Base-by-base conservation (phyloP, 1,139 yeast species). In the Pichiaceae sp. region DNA sequence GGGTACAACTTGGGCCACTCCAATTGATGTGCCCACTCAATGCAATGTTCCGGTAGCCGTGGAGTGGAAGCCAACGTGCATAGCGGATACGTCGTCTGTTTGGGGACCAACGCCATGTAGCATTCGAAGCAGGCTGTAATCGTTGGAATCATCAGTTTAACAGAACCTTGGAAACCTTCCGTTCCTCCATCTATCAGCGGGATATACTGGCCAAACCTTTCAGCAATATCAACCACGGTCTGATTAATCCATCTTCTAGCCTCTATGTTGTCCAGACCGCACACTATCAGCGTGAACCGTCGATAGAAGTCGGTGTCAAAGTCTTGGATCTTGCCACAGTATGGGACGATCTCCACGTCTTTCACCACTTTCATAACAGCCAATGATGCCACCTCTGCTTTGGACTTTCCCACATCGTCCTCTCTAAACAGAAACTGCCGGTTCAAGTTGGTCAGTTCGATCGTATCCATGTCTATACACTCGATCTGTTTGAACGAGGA, bases 61-160 rank as follows among this genome's bases (percentile, higher is more conserved):
- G 98, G 98, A 3, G 95, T 87, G 44, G 87, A 84, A 7, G 96
- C 95, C 38, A 91, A 81, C 1, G 98, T 91, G 59, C 98, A 91
- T 42, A 91, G 79, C 1, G 98, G 97, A 50, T 78, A 85, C 0
- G 86, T 78, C 5, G 72, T 69, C 47, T 76, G 78, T 2, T 78
- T 76, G 6, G 85, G 75, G 25, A 85, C 65, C 60, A 89, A 71
- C 43, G 81, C 87, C 34, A 85, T 64, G 2, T 95, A 83, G 53
- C 98, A 91, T 56, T 91, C 97, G 62, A 86, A 89, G 60, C 98
- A 91, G 1, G 95, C 81, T 0, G 91, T 75, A 24, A 86, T 59
- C 0, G 89, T 76, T 0, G 98, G 97, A 15, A 87, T 60, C 30
- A 89, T 86, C 9, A 87, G 84, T 50, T 95, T 78, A 14, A 89